phyloP scores from a whole-genome alignment of 2,329 filamentous ascomycete genomes.

The Pleoardoris graminearum region DNA sequence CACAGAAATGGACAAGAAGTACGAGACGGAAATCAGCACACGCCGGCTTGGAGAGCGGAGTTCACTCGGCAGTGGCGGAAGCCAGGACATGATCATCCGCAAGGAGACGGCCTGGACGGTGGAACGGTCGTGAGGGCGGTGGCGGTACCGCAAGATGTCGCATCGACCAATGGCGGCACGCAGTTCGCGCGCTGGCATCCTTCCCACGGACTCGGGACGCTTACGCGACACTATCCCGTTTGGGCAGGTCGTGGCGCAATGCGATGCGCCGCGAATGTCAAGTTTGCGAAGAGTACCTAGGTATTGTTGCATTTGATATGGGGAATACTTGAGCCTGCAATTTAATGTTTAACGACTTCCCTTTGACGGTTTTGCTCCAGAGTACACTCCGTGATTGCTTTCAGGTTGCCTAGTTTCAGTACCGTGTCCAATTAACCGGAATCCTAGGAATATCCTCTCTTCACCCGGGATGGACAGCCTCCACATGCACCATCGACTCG shows the following conservation, averaged over 20 bases:
- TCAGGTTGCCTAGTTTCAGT: too few relatives aligned
- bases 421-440: too few relatives aligned
- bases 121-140: conserved; percentile 1
- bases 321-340: background rate
- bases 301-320: background rate
- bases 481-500: background rate
- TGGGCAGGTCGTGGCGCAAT: background rate
- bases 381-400: too few relatives aligned
- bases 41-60: background rate
- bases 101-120: conserved; percentile 14
- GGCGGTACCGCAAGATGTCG: background rate
- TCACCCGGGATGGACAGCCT: too few relatives aligned
- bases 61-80: conserved; percentile 14
- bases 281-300: too few relatives aligned
- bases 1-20: conserved; percentile 3
- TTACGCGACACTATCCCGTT: background rate
- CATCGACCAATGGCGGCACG: conserved; percentile 4
- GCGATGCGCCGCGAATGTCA: conserved; percentile 1
- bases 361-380: too few relatives aligned
- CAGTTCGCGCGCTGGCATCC: background rate
- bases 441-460: too few relatives aligned
- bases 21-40: conserved; percentile 6
- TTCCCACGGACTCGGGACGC: background rate
- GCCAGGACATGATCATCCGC: conserved; percentile 22
- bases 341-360: too few relatives aligned